phyloP scores from a whole-genome alignment of 208 protist species.

The Naegleria gruberi region DNA sequence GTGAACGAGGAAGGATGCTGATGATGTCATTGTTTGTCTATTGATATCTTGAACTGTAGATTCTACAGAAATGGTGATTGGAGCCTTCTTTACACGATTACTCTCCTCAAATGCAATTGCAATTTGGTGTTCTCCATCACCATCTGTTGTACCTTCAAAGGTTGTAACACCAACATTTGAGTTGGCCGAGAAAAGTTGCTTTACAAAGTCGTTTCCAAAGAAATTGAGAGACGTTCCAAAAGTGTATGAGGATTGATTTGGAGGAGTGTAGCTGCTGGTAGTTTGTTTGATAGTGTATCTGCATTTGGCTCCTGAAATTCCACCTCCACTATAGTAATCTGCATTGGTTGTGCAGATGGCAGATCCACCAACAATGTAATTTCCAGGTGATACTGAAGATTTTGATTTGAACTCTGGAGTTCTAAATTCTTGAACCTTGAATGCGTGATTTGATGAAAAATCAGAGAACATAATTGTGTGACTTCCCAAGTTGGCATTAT shows the following conservation, averaged over 20 bases:
- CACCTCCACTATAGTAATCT: slow-evolving; percentile 2
- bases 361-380: not conserved
- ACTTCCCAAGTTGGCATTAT: not conserved
- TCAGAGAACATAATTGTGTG: not conserved
- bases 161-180: not conserved
- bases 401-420: not conserved
- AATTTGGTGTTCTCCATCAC: not conserved
- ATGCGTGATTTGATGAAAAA: not conserved
- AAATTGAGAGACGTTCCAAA: too few relatives aligned
- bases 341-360: not conserved
- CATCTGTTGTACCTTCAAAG: not conserved
- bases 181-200: not conserved
- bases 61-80: not conserved
- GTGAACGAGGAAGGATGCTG: not conserved
- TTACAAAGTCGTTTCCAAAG: too few relatives aligned
- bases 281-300: not conserved
- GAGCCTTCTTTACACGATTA: not conserved
- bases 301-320: not conserved
- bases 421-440: slow-evolving; percentile 19
- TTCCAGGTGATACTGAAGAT: too few relatives aligned
- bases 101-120: not conserved
- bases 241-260: not conserved
- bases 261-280: not conserved
- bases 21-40: not conserved
- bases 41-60: slow-evolving; percentile 1